Evolutionary conservation across 208 protist genomes (phyloP).

Genomic region (Trypanosoma vivax): DNA sequence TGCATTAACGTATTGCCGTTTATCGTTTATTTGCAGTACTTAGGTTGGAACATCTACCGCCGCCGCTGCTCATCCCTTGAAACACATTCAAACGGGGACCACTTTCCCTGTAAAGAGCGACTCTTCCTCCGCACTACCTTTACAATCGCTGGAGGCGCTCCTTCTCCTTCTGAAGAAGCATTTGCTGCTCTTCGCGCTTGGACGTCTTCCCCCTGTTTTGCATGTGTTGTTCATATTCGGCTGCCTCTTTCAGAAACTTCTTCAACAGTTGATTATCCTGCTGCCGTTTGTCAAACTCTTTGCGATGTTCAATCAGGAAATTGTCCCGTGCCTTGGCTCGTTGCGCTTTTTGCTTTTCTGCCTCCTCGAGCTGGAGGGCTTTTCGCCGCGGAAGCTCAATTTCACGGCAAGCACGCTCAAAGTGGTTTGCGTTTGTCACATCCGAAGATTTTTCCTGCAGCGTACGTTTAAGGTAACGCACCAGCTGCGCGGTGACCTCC

Average conservation of each 20-base stretch:
- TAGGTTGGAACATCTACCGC: too few species aligned
- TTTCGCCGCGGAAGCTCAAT: constrained; percentile 68
- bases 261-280: constrained; percentile 47
- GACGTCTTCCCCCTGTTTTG: constrained; percentile 46
- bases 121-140: too few species aligned
- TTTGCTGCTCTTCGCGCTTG: constrained; percentile 75
- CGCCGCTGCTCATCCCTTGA: too few species aligned
- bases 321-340: constrained; percentile 48
- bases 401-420: constrained; percentile 61
- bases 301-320: constrained; percentile 66
- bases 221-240: constrained; percentile 48
- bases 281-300: constrained; percentile 71
- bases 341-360: constrained; percentile 47
- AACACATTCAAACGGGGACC: too few species aligned
- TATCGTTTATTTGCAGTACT: too few species aligned
- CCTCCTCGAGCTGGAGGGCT: constrained; percentile 37
- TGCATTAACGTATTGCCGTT: too few species aligned
- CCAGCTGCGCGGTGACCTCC: constrained; percentile 52
- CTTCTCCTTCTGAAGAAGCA: constrained; percentile 64
- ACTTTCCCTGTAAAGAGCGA: too few species aligned
- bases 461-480: constrained; percentile 39
- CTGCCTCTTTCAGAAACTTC: constrained; percentile 55
- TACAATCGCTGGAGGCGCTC: constrained; percentile 45
- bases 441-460: constrained; percentile 46
- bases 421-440: constrained; percentile 55